Base-by-base conservation (phyloP, 495 filamentous ascomycete genomes). In the Penicillium cataractarum region DNA sequence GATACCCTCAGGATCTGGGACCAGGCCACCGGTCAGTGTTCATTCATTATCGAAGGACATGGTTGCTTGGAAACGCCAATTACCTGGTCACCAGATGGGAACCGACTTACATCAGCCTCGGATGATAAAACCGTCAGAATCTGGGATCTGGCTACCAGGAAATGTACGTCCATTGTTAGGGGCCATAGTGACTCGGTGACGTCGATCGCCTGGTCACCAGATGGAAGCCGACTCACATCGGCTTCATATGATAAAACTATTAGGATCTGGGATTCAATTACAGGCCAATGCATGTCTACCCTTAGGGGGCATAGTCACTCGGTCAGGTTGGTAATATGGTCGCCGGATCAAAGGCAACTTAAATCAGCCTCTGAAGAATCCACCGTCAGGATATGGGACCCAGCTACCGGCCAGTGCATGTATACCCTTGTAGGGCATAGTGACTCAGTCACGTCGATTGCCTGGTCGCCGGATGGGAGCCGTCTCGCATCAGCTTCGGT, bases 171-270 rank as follows among this genome's bases (percentile, higher is more conserved):
- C 6, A 64, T 17, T 8, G 39, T 64, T 22, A 17, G 59, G 21
- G 55, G 62, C 26, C 62, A 64, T 59, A 55, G 49, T 51, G 1
- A 32, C 29, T 32, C 4, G 19, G 62, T 59, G 29, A 50, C 0
- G 12, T 64, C 56, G 27, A 56, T 64, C n/a, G 62, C 62, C 49
- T 64, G 50, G 56, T 64, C 62, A 22, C 57, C 17, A 51, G 62
- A 60, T 65, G 42, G 62, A 65, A 65, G 57, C 57, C 44, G 32
- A 57, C 54, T 61, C 31, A 53, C 46, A 53, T 65, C 62, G 29
- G 52, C 17, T n/a, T 61, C 57, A 0, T 0, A 35, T 52, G 53
- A 50, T 50, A 27, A 8, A 4, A 27, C 46, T 4, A 9, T 61
- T 21, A 44, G 6, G 26, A 56, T 56, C 39, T 61, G 39, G 59